Evolutionary conservation across 176 grass and related monocot species (phyloP).

Genomic region (Aegilops sharonensis): DNA sequence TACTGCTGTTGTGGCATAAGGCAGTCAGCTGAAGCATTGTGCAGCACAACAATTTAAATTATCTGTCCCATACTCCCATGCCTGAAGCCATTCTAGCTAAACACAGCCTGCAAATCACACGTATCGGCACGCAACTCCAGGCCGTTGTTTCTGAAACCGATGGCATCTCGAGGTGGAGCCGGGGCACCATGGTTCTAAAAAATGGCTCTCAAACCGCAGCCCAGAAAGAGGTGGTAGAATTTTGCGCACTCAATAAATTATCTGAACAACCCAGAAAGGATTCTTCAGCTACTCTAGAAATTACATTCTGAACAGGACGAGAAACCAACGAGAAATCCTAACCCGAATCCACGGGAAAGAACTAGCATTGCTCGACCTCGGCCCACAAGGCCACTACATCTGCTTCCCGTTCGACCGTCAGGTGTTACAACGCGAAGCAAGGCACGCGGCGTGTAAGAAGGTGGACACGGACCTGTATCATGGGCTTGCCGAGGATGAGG

Average conservation of each 20-base stretch:
- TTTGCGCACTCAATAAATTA: neutral
- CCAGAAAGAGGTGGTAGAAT: neutral
- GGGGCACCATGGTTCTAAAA: no score
- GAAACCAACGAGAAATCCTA: neutral
- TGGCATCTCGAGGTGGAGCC: no score
- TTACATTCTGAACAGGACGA: neutral
- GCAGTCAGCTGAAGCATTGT: no score
- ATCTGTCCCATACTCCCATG: no score
- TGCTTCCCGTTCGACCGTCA: neutral
- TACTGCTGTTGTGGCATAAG: no score
- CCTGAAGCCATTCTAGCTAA: no score
- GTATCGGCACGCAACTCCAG: no score
- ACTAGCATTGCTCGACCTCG: neutral
- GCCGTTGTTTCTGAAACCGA: no score
- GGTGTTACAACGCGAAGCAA: neutral
- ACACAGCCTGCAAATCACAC: no score
- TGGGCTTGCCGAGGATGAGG: conserved; percentile 79
- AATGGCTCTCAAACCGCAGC: no score
- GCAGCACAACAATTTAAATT: no score
- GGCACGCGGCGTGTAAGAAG: neutral
- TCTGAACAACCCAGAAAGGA: neutral
- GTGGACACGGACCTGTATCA: conserved; percentile 58
- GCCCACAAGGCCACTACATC: neutral
- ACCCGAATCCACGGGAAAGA: neutral
- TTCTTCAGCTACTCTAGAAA: neutral